These are phyloP conservation scores for Aspergillus texensis DNA, from an alignment of 2,329 filamentous ascomycete species.

Conservation along the genomic window DNA sequence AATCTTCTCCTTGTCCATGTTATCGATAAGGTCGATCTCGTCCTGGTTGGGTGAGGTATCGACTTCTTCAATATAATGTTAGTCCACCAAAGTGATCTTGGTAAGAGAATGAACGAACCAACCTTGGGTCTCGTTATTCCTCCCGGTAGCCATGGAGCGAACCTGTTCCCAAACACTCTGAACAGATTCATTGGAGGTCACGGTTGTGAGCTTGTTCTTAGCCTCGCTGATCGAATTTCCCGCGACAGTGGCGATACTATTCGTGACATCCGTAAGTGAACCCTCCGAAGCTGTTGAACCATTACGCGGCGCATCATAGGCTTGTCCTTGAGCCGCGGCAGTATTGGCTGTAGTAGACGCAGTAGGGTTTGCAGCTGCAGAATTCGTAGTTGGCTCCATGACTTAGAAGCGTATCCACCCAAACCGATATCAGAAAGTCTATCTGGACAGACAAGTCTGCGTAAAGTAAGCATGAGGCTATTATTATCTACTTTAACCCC, in stretches of 20 bases:
- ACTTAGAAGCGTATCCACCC: neutral
- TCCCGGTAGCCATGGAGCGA: conserved; percentile 12
- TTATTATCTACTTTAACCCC: neutral
- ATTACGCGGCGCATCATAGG: neutral
- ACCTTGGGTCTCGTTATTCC: conserved; percentile 11
- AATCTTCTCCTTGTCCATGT: conserved; percentile 33
- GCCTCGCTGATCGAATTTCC: conserved; percentile 14
- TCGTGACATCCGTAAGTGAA: conserved; percentile 6
- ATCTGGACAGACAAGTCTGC: neutral
- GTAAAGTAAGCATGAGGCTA: neutral
- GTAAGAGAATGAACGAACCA: neutral
- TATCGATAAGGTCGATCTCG: conserved; percentile 29
- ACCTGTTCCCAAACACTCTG: conserved; percentile 16
- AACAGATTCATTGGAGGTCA: conserved; percentile 14
- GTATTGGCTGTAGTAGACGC: neutral
- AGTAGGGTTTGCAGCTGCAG: neutral
- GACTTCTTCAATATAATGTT: neutral
- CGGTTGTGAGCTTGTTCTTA: conserved; percentile 13
- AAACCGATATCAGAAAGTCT: neutral
- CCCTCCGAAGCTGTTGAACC: neutral
- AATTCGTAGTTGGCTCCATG: neutral
- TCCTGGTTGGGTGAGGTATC: conserved; percentile 12
- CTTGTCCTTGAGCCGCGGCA: neutral
- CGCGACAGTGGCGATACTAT: conserved; percentile 13
- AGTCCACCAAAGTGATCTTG: neutral